These are phyloP conservation scores for Teratosphaeria gauchensis DNA, from an alignment of 2,329 filamentous ascomycete species.

Conservation along the genomic window DNA sequence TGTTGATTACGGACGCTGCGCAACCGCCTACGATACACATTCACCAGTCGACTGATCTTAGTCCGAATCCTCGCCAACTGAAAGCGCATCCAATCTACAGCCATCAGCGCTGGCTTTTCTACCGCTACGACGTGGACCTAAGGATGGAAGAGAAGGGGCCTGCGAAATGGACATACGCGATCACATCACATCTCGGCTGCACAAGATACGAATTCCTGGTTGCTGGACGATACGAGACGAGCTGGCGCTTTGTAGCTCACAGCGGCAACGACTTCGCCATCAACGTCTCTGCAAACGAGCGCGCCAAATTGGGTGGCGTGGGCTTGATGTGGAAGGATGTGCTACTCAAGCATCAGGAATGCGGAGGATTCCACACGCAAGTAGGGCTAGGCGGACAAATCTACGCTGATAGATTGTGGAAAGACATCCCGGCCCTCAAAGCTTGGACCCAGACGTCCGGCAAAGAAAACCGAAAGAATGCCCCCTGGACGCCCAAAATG, in stretches of 20 bases:
- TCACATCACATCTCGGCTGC: slow-evolving; percentile 92
- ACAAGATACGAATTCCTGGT: slow-evolving; percentile 98
- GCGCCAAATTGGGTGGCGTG: slow-evolving; percentile 74
- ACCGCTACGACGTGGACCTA: slow-evolving; percentile 84
- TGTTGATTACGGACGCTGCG: slow-evolving; percentile 78
- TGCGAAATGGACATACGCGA: slow-evolving; percentile 93
- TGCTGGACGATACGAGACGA: slow-evolving; percentile 78
- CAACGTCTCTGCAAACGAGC: slow-evolving; percentile 75
- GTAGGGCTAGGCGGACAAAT: slow-evolving; percentile 89
- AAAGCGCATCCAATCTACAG: slow-evolving; percentile 72
- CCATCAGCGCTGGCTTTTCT: slow-evolving; percentile 92
- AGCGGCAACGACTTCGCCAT: slow-evolving; percentile 94
- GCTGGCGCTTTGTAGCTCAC: slow-evolving; percentile 92
- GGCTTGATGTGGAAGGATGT: slow-evolving; percentile 99
- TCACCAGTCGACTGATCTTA: slow-evolving; percentile 80
- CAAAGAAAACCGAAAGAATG: slow-evolving; percentile 83
- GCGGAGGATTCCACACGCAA: slow-evolving; percentile 90
- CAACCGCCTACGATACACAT: slow-evolving; percentile 95
- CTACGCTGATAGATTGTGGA: slow-evolving; percentile 91
- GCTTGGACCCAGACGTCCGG: slow-evolving; percentile 93
- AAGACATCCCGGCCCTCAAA: slow-evolving; percentile 83
- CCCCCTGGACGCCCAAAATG: slow-evolving; percentile 84
- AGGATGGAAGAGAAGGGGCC: slow-evolving; percentile 71
- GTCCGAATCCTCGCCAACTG: slow-evolving; percentile 78
- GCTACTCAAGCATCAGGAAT: slow-evolving; percentile 92